A percentile compares a stretch with the other conserved stretches of the same genome.
phyloP scores from a whole-genome alignment of 2,329 filamentous ascomycete species.

The Coniochaeta prunicola region DNA sequence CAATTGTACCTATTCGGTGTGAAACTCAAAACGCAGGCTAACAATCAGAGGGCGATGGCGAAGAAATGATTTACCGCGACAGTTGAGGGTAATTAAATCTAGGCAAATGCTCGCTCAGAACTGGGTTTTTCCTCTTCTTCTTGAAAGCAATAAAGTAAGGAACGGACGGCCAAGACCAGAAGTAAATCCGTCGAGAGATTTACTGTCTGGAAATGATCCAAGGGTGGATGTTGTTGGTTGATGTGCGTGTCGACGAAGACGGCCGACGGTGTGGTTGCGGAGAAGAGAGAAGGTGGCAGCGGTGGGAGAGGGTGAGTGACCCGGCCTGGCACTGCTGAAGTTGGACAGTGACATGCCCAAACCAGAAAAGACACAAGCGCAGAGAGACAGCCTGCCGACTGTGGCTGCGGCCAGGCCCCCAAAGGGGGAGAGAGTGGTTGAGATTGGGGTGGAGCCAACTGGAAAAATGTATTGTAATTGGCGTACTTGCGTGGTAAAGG shows the following conservation, averaged over 20 bases:
- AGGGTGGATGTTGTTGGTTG: conserved; percentile 11
- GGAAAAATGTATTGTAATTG: not conserved
- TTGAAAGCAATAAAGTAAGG: conserved; percentile 52
- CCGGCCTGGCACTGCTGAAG: not conserved
- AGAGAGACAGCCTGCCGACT: not conserved
- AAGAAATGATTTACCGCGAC: not conserved
- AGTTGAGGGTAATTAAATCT: conserved; percentile 11
- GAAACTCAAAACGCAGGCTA: not conserved
- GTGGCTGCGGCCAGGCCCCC: conserved; percentile 2
- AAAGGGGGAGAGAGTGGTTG: not conserved
- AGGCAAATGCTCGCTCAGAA: conserved; percentile 11
- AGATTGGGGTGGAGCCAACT: not conserved
- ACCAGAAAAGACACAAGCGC: not conserved
- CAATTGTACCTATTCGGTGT: not conserved
- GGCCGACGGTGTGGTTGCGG: conserved; percentile 18
- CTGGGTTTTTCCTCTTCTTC: no score
- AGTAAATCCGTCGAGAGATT: conserved; percentile 36
- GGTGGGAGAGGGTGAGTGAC: conserved; percentile 13
- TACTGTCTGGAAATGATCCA: conserved; percentile 52
- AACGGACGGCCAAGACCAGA: conserved; percentile 56
- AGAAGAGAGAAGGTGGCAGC: conserved; percentile 15
- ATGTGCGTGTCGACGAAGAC: conserved; percentile 21
- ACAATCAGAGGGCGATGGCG: not conserved
- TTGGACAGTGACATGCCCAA: not conserved
- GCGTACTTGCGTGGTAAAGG: no score